Evolutionary conservation across 2,329 filamentous ascomycete genomes (phyloP).

Genomic region (Fusarium pseudonygamai): DNA sequence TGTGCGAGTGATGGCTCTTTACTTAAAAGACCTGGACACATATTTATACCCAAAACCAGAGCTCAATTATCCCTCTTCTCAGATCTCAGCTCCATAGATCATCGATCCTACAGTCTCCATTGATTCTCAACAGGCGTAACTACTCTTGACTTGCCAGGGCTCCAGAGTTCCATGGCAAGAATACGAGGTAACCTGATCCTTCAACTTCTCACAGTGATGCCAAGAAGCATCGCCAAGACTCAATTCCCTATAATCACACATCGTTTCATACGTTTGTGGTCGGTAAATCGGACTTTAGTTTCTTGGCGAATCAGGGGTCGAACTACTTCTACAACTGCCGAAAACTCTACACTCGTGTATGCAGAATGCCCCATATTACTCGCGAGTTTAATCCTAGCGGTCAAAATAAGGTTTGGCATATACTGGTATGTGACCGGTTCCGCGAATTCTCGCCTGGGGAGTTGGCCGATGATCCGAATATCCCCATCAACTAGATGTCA

Average conservation of each 20-base stretch:
- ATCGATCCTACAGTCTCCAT: neutral
- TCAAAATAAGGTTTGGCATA: neutral
- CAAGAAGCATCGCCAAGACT: neutral
- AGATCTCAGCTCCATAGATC: neutral
- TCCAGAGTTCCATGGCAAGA: neutral
- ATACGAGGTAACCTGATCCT: neutral
- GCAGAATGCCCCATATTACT: neutral
- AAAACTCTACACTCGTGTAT: neutral
- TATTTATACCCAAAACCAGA: neutral
- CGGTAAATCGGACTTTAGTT: neutral
- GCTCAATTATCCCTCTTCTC: accelerated
- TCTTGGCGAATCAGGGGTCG: neutral
- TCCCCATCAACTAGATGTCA: neutral
- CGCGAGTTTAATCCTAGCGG: neutral
- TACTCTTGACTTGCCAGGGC: accelerated
- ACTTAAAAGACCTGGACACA: neutral
- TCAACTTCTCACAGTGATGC: neutral
- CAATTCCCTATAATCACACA: too few relatives aligned
- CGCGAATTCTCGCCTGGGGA: neutral
- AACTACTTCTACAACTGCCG: neutral
- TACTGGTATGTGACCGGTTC: neutral
- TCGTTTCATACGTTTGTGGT: accelerated
- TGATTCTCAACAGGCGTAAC: neutral
- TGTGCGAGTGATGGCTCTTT: accelerated
- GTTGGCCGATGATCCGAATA: neutral